Percentiles rank a stretch among this genome's conserved stretches.
phyloP scores from a whole-genome alignment of 169 alveolate species.

The Pseudocohnilembus persalinus region DNA sequence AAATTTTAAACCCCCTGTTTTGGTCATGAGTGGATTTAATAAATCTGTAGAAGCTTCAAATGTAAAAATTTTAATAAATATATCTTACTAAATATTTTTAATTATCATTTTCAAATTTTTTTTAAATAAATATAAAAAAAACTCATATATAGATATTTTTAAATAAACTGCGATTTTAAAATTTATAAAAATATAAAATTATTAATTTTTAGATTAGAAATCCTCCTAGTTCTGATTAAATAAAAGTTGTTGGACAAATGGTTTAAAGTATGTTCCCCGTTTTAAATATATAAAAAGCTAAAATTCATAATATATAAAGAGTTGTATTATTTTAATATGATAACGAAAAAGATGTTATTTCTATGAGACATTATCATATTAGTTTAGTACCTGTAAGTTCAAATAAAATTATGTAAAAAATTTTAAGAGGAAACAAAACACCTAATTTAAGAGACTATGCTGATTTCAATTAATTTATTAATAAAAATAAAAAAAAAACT shows the following conservation, averaged over 20 bases:
- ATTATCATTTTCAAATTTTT: too few relatives aligned
- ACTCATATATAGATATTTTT: too few relatives aligned
- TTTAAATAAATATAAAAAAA: too few relatives aligned
- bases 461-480: conserved; percentile 23
- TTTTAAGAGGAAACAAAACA: conserved; percentile 35
- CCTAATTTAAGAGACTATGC: conserved; percentile 38
- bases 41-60: conserved; percentile 4
- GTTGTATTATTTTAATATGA: conserved; percentile 37
- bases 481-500: conserved; percentile 1
- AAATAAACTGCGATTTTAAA: too few relatives aligned
- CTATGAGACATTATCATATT: conserved; percentile 38
- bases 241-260: conserved; percentile 39
- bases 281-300: conserved; percentile 15
- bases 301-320: conserved; percentile 28
- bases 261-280: conserved; percentile 46
- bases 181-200: too few relatives aligned
- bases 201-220: conserved; percentile 16
- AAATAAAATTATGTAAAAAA: conserved; percentile 36
- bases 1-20: conserved; percentile 68
- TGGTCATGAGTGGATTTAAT: conserved; percentile 81
- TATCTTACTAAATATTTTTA: too few relatives aligned
- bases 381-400: conserved; percentile 28
- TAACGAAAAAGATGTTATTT: conserved; percentile 33
- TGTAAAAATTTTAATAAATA: not conserved
- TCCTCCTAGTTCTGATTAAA: conserved; percentile 30